A percentile compares a stretch with the other conserved stretches of the same genome.
These are phyloP conservation scores for Ochromonas danica DNA, from an alignment of 108 stramenopile species.

Conservation along the genomic window DNA sequence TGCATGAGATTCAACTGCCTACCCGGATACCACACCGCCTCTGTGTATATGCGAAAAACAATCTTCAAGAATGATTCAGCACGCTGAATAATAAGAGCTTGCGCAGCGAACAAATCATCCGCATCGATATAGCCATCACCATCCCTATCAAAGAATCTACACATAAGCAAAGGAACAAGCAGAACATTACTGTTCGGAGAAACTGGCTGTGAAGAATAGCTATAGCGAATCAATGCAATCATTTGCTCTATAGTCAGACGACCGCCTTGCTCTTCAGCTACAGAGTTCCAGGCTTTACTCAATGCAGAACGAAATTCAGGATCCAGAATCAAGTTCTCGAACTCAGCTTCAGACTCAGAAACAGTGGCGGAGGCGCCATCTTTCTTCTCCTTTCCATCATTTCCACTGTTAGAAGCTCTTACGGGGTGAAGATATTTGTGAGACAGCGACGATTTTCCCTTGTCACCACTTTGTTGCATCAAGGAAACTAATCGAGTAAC, in stretches of 20 bases:
- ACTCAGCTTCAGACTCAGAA: no score
- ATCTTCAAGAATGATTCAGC: slow-evolving; percentile 12
- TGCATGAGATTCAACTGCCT: slow-evolving; percentile 9
- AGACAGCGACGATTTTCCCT: not conserved
- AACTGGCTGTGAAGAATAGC: not conserved
- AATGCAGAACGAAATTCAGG: no score
- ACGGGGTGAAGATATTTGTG: not conserved
- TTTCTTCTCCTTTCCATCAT: no score
- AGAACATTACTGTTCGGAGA: not conserved
- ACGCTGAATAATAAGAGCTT: not conserved
- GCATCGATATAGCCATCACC: slow-evolving; percentile 18
- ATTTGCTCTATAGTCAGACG: no score
- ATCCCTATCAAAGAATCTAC: slow-evolving; percentile 23
- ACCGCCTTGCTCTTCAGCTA: no score
- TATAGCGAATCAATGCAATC: no score
- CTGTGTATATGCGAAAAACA: slow-evolving; percentile 30
- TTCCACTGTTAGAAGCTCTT: not conserved
- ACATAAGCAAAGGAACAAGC: slow-evolving; percentile 8
- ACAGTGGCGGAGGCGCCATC: no score
- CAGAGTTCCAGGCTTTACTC: no score
- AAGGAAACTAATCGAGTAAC: slow-evolving; percentile 32
- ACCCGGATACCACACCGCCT: slow-evolving; percentile 32
- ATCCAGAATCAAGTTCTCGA: no score
- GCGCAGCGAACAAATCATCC: slow-evolving; percentile 24
- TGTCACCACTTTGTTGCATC: slow-evolving; percentile 1